Evolutionary conservation across 495 filamentous ascomycete species (phyloP).

Genomic region (Filosporella fistucella): DNA sequence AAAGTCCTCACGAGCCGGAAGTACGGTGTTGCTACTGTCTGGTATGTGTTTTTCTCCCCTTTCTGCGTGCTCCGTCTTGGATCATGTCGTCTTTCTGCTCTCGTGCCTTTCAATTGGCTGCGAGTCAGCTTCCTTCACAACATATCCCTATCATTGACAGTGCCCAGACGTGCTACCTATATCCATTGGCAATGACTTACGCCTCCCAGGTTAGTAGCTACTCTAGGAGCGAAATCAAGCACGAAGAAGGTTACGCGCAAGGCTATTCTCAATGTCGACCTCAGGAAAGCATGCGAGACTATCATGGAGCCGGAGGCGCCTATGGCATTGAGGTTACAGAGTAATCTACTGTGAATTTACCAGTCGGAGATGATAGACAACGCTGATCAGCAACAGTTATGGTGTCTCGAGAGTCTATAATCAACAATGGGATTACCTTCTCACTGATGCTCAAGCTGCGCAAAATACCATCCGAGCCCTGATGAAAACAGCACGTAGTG

Average conservation of each 20-base stretch:
- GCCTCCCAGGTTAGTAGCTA: constrained; percentile 77
- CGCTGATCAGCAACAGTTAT: constrained; percentile 44
- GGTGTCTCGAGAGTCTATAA: constrained; percentile 80
- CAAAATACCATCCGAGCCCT: constrained; percentile 67
- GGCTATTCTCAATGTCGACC: constrained; percentile 81
- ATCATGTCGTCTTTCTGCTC: neutral
- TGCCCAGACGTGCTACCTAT: neutral
- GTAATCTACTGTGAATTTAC: constrained; percentile 59
- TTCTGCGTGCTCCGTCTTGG: neutral
- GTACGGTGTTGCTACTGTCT: constrained; percentile 91
- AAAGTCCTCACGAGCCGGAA: constrained; percentile 82
- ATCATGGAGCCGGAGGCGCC: constrained; percentile 82
- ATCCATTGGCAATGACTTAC: no score
- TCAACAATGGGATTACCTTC: constrained; percentile 82
- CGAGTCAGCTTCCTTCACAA: constrained; percentile 2
- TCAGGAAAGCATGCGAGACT: constrained; percentile 79
- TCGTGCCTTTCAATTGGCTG: neutral
- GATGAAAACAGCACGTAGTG: constrained; percentile 40
- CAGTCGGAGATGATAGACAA: constrained; percentile 37
- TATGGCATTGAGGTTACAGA: constrained; percentile 88
- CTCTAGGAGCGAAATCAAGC: constrained; percentile 71
- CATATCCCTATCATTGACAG: neutral
- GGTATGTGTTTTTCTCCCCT: constrained; percentile 41
- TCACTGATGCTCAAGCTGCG: constrained; percentile 72
- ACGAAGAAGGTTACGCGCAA: constrained; percentile 76